phyloP scores from a whole-genome alignment of 2,329 filamentous ascomycete species.

The Colletotrichum liriopes region DNA sequence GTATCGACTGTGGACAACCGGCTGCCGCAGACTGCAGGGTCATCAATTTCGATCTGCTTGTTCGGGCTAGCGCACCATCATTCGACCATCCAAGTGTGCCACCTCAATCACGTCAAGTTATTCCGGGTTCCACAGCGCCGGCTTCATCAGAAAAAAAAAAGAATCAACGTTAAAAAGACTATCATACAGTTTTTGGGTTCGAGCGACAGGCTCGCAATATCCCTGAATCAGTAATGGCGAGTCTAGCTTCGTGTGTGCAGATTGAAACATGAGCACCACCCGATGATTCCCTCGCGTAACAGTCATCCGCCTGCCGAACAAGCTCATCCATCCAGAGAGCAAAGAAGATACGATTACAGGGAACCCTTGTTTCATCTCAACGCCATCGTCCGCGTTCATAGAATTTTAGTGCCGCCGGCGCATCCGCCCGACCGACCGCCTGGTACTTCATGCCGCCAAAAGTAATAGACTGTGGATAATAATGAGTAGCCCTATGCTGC shows the following conservation, averaged over 20 bases:
- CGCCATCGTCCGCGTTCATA: slow-evolving; percentile 43
- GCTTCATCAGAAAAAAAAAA: slow-evolving; percentile 24
- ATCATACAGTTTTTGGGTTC: slow-evolving; percentile 41
- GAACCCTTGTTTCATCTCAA: slow-evolving; percentile 38
- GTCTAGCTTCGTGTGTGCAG: slow-evolving; percentile 38
- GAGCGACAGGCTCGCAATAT: slow-evolving; percentile 30
- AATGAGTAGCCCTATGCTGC: slow-evolving; percentile 10
- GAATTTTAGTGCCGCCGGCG: slow-evolving; percentile 22
- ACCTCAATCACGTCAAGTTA: not conserved
- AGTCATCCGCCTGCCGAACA: slow-evolving; percentile 35
- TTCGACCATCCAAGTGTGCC: not conserved
- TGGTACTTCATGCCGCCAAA: slow-evolving; percentile 16
- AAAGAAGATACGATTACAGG: slow-evolving; percentile 46
- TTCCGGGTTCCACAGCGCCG: not conserved
- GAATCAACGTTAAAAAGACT: slow-evolving; percentile 36
- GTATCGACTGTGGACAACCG: no score
- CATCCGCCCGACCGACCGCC: slow-evolving; percentile 9
- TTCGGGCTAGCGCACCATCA: not conserved
- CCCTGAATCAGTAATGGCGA: slow-evolving; percentile 37
- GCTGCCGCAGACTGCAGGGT: not conserved
- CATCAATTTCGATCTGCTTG: not conserved
- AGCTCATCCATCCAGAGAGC: slow-evolving; percentile 40
- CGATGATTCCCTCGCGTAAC: slow-evolving; percentile 33
- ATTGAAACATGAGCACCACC: slow-evolving; percentile 33
- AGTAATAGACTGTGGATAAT: slow-evolving; percentile 12